Evolutionary conservation across 2,329 filamentous ascomycete species (phyloP).

Genomic region (Coniochaeta pulveracea): DNA sequence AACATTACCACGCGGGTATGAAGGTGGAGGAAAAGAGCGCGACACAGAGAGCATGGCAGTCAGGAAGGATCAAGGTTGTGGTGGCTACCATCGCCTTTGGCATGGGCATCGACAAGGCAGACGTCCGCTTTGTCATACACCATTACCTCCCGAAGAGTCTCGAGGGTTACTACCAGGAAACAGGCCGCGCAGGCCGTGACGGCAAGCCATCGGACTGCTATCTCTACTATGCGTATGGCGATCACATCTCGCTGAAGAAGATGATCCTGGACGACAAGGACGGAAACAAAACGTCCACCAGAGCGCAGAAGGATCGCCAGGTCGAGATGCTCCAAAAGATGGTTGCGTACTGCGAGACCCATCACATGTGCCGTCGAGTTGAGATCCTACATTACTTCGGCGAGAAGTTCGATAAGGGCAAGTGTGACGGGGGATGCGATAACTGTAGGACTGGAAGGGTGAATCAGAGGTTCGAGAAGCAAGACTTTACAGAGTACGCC

Average conservation of each 20-base stretch:
- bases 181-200: slow-evolving; percentile 86
- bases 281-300: slow-evolving; percentile 50
- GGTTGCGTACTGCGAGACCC: slow-evolving; percentile 81
- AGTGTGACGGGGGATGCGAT: slow-evolving; percentile 72
- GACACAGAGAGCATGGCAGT: slow-evolving; percentile 76
- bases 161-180: slow-evolving; percentile 98
- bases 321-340: slow-evolving; percentile 77
- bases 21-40: slow-evolving; percentile 52
- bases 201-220: slow-evolving; percentile 81
- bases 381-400: slow-evolving; percentile 93
- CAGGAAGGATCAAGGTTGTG: slow-evolving; percentile 70
- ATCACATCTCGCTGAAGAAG: slow-evolving; percentile 60
- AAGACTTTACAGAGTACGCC: slow-evolving; percentile 70
- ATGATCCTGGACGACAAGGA: slow-evolving; percentile 73
- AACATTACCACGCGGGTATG: slow-evolving; percentile 81
- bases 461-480: slow-evolving; percentile 43
- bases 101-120: slow-evolving; percentile 98
- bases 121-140: slow-evolving; percentile 94
- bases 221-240: slow-evolving; percentile 74
- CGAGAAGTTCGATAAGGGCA: slow-evolving; percentile 61
- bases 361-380: slow-evolving; percentile 72
- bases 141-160: slow-evolving; percentile 87
- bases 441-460: slow-evolving; percentile 68
- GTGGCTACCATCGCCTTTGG: slow-evolving; percentile 98
- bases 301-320: slow-evolving; percentile 80